Base-by-base conservation (phyloP, 1,139 yeast genomes). In the Hansenula sp. region DNA sequence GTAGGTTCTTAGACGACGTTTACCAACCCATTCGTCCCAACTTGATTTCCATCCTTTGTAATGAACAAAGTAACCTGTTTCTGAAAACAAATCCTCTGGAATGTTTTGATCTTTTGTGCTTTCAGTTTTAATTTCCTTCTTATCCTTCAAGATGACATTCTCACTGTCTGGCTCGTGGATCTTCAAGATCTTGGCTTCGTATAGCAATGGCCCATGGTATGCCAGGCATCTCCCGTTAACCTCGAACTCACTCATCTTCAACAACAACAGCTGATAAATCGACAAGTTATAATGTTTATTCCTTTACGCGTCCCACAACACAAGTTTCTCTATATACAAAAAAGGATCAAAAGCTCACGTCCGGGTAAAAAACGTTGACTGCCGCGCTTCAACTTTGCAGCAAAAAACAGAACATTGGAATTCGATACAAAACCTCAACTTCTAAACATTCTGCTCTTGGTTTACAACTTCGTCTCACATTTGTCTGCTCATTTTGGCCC, bases 11-110 rank as follows among this genome's bases (percentile, higher is more conserved):
- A 90, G 74, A 32, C 97, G 68, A 38, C 77, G 82, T 10, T 65
- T 62, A 1, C 78, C 74, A 1, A 92, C 95, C 98, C 98, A 92
- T 60, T 92, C 98, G 59, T 92, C 97, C 97, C 97, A 90, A 47
- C 90, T 82, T 18, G 82, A 65, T 56, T 89, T 92, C 98, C 98
- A 92, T 2, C 98, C 97, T 55, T 82, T 86, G 63, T 92, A 92
- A 59, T 92, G 98, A 10, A 92, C 77, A 50, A 70, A 81, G 61
- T 78, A 90, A 42, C 80, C 71, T 42, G 67, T 60, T 39, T 64
- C 54, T 24, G 59, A 61, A 28, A 53, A 55, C 29, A 73, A 56
- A 3, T 67, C 72, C 14, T 58, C 64, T 1, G 88, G 82, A 27
- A 79, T 60, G 10, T 46, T 71, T 11, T 19, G 10, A 16, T 68